A percentile compares a stretch with the other conserved stretches of the same genome.
Evolutionary conservation across 306 rosid genomes (phyloP).

Genomic region (Prunus kanzakura): DNA sequence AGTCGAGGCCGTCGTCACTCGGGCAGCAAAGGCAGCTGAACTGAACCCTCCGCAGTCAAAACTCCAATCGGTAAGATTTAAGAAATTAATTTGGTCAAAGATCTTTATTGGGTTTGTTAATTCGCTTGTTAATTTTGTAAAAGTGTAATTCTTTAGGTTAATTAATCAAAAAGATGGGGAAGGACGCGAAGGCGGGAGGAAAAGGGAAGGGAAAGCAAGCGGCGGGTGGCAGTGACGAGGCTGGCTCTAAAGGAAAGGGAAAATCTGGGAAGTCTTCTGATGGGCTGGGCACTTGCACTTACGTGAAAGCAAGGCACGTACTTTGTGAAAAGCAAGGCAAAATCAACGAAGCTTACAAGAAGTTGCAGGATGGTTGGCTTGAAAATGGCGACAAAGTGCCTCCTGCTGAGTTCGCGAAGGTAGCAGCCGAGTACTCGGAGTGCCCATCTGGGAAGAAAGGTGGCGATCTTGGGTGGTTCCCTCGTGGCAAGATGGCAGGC

Average conservation of each 20-base stretch:
- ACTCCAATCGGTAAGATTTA: not conserved
- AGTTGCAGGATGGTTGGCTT: slow-evolving; percentile 95
- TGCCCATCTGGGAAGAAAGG: slow-evolving; percentile 99
- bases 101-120: not conserved
- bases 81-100: not conserved
- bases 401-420: slow-evolving; percentile 89
- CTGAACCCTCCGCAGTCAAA: not conserved
- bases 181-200: slow-evolving; percentile 60
- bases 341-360: slow-evolving; percentile 94
- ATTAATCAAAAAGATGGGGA: slow-evolving; percentile 58
- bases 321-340: slow-evolving; percentile 95
- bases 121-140: not conserved
- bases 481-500: slow-evolving; percentile 98
- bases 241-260: slow-evolving; percentile 83
- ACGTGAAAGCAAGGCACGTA: slow-evolving; percentile 92
- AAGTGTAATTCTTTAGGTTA: not conserved
- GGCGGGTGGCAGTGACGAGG: slow-evolving; percentile 63
- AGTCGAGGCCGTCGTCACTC: not conserved
- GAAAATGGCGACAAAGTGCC: slow-evolving; percentile 91
- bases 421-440: slow-evolving; percentile 55
- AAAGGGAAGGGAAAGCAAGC: slow-evolving; percentile 92
- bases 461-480: slow-evolving; percentile 99
- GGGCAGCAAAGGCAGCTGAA: not conserved
- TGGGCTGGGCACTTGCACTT: slow-evolving; percentile 96
- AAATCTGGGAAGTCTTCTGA: slow-evolving; percentile 74